Conservation (phyloP, 495 filamentous ascomycete species). For the Neurospora cerealis region DNA sequence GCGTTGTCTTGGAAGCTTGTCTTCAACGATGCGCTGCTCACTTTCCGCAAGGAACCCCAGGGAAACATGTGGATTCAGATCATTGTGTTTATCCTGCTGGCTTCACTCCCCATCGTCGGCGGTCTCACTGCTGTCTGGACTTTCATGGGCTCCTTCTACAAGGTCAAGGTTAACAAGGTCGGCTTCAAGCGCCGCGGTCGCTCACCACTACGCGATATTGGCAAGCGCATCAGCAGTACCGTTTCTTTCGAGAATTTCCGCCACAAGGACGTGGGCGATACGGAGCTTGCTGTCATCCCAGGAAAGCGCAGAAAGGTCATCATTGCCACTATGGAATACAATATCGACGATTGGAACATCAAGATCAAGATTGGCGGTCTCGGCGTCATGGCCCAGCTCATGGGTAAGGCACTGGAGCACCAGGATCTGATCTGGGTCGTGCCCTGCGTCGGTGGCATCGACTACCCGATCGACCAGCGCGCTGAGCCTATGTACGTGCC, state of each 20-base stretch:
- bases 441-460: constrained; percentile 59
- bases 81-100: constrained; percentile 45
- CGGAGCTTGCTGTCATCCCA: constrained; percentile 49
- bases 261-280: constrained; percentile 52
- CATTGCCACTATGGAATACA: constrained; percentile 63
- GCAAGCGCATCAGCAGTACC: constrained; percentile 13
- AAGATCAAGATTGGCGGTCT: constrained; percentile 66
- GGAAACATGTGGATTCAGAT: constrained; percentile 50
- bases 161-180: constrained; percentile 48
- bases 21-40: constrained; percentile 40
- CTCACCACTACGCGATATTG: constrained; percentile 13
- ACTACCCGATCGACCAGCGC: constrained; percentile 49
- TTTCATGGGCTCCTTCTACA: constrained; percentile 57
- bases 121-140: constrained; percentile 43
- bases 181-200: constrained; percentile 40
- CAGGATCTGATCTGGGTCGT: constrained; percentile 67
- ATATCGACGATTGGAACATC: constrained; percentile 63
- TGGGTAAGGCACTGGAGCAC: constrained; percentile 61
- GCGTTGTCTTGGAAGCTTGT: constrained; percentile 46
- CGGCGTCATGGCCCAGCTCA: constrained; percentile 61
- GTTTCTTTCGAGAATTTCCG: constrained; percentile 14
- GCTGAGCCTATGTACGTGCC: constrained; percentile 54
- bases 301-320: constrained; percentile 45
- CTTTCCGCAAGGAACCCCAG: constrained; percentile 40
- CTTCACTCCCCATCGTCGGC: constrained; percentile 36